A percentile compares a stretch with the other conserved stretches of the same genome.
These are phyloP conservation scores for Physcia stellaris DNA, from an alignment of 495 filamentous ascomycete species.

Conservation along the genomic window DNA sequence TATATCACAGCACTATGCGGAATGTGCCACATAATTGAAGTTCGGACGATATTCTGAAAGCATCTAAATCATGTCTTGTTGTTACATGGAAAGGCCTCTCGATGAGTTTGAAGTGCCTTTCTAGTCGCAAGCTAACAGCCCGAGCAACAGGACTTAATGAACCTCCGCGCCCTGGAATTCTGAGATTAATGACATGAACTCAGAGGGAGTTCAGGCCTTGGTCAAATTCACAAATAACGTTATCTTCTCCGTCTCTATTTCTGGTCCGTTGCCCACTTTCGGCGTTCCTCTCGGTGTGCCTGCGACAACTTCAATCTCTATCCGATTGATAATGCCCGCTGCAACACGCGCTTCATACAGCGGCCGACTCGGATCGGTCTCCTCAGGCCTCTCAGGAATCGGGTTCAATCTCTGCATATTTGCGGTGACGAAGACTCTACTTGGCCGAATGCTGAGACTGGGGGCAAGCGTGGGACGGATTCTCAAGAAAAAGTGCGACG, in stretches of 20 bases:
- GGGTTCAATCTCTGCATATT: constrained; percentile 32
- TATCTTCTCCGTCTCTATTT: constrained; percentile 55
- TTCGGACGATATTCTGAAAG: too few relatives aligned
- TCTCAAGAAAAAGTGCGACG: constrained; percentile 49
- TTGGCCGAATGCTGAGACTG: constrained; percentile 41
- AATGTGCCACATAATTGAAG: too few relatives aligned
- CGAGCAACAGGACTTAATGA: too few relatives aligned
- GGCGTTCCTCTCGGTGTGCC: constrained; percentile 42
- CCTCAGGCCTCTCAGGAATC: constrained; percentile 27
- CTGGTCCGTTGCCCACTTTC: constrained; percentile 37
- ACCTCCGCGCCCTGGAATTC: too few relatives aligned
- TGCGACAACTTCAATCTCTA: constrained; percentile 53
- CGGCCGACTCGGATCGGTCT: constrained; percentile 31
- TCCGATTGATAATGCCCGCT: constrained; percentile 44
- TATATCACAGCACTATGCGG: too few relatives aligned
- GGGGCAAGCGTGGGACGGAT: constrained; percentile 46
- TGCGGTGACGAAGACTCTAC: constrained; percentile 48
- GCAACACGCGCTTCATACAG: constrained; percentile 48
- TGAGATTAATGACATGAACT: too few relatives aligned
- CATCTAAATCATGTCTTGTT: too few relatives aligned
- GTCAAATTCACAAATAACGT: constrained; percentile 45
- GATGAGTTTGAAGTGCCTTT: too few relatives aligned
- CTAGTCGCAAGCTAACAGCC: too few relatives aligned
- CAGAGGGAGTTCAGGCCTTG: constrained; percentile 10
- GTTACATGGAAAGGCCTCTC: too few relatives aligned